Conservation (phyloP, 2,329 filamentous ascomycete genomes). For the Verticillium alfalfae region DNA sequence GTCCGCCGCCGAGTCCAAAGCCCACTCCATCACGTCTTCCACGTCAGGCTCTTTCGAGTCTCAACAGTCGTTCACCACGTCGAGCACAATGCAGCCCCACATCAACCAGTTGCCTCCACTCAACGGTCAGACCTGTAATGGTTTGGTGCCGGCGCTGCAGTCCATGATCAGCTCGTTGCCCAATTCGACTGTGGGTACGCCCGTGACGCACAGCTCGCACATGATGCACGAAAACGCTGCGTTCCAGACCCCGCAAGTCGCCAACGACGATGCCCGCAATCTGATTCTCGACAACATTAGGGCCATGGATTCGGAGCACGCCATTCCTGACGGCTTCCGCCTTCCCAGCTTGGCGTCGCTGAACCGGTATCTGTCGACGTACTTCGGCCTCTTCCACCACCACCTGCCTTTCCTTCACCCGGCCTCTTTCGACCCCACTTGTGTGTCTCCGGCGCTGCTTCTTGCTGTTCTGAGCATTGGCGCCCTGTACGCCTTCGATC, state of each 20-base stretch:
- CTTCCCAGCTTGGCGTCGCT: conserved; percentile 74
- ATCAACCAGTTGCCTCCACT: conserved; percentile 62
- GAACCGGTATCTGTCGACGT: conserved; percentile 90
- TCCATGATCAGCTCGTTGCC: conserved; percentile 70
- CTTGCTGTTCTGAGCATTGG: conserved; percentile 92
- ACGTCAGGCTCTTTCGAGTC: conserved; percentile 63
- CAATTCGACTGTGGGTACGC: conserved; percentile 63
- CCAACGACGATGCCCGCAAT: conserved; percentile 78
- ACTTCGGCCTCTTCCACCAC: conserved; percentile 96
- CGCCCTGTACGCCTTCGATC: conserved; percentile 92
- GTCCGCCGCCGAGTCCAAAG: conserved; percentile 63
- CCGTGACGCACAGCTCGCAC: conserved; percentile 69
- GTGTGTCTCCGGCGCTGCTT: conserved; percentile 75
- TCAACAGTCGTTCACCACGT: conserved; percentile 56
- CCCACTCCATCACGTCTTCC: conserved; percentile 66
- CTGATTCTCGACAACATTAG: conserved; percentile 83
- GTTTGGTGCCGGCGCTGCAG: conserved; percentile 59
- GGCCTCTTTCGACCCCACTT: conserved; percentile 77
- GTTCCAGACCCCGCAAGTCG: conserved; percentile 71
- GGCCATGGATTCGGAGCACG: conserved; percentile 71
- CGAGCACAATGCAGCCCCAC: conserved; percentile 51
- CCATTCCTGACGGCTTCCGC: conserved; percentile 83
- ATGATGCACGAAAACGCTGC: conserved; percentile 62
- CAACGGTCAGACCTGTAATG: conserved; percentile 56
- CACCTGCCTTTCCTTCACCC: conserved; percentile 95